Evolutionary conservation across 179 eudicot species (phyloP).

Genomic region (Spergularia azorica): DNA sequence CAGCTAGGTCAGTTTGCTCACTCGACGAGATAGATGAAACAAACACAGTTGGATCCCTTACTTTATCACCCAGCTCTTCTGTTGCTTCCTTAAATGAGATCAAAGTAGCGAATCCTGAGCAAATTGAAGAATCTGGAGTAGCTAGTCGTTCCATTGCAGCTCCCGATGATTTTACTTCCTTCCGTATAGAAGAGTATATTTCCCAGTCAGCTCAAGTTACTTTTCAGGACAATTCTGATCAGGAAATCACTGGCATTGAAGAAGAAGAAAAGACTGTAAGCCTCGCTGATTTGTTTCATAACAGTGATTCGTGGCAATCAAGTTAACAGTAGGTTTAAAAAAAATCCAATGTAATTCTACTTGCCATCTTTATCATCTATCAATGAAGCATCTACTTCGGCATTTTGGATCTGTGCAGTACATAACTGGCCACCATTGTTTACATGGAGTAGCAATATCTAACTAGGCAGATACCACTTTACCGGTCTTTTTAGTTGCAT

Average conservation of each 20-base stretch:
- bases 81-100: constrained; percentile 44
- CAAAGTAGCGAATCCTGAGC: constrained; percentile 24
- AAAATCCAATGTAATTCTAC: not conserved
- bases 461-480: too few relatives aligned
- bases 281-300: constrained; percentile 38
- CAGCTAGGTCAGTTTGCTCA: constrained; percentile 51
- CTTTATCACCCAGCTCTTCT: constrained; percentile 44
- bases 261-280: constrained; percentile 11
- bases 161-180: constrained; percentile 29
- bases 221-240: constrained; percentile 31
- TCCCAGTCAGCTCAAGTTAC: constrained; percentile 44
- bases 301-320: constrained; percentile 11
- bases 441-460: too few relatives aligned
- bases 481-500: too few relatives aligned
- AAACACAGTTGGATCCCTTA: constrained; percentile 47
- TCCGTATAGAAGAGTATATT: constrained; percentile 41
- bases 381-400: too few relatives aligned
- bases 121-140: constrained; percentile 3
- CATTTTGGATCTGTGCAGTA: too few relatives aligned
- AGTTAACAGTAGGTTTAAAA: not conserved
- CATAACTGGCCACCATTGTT: too few relatives aligned
- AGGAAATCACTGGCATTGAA: constrained; percentile 3
- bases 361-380: not conserved
- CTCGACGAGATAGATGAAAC: constrained; percentile 48
- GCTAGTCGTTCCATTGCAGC: not conserved